Base-by-base conservation (phyloP, 2,329 filamentous ascomycete genomes). In the Mycosphaerelloides madeirae region DNA sequence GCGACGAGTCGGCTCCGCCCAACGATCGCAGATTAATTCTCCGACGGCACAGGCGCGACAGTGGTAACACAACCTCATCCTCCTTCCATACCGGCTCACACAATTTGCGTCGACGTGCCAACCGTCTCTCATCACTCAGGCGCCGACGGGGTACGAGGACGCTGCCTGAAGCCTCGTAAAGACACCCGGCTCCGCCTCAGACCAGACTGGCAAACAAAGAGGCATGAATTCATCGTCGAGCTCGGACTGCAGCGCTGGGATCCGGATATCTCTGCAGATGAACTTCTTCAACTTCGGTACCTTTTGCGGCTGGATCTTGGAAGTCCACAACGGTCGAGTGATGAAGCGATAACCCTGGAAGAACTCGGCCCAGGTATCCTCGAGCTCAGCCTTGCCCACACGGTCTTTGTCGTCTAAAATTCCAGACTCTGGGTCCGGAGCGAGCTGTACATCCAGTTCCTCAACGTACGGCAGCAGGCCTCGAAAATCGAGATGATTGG, bases 381-480 rank as follows among this genome's bases (percentile, higher is more conserved):
- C 56, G 1, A 68, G 55, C 41, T 73, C 65, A 0, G 69, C 70
- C 46, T 65, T 65, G 2, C 69, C 67, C 20, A 72, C 58, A 16
- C 65, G 54, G 1, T 58, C 55, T 3, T 63, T 59, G 18, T 67
- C 61, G 16, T 62, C 59, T 7, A 73, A 55, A 2, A 71, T 58
- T 9, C 62, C 56, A 16, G 67, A 69, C 14, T 66, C 61, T 0
- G 61, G 56, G 4, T 66, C 63, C 0, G 71, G 71, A 0, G 70
- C 68, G 8, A 75, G 62, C 39, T 71, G 66, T 7, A 73, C 54
- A 3, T 63, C 55, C 2, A 74, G 44, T 12, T 49, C 48, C 16
- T 57, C 46, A 20, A 61, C 44, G 29, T 55, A 46, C 2, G 52
- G 54, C 16, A 63, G 41, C 2, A 62, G 38, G 1, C 49, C 45